Evolutionary conservation across 225 moss, liverwort and hornwort genomes (phyloP).

Genomic region (Lunularia cruciata): DNA sequence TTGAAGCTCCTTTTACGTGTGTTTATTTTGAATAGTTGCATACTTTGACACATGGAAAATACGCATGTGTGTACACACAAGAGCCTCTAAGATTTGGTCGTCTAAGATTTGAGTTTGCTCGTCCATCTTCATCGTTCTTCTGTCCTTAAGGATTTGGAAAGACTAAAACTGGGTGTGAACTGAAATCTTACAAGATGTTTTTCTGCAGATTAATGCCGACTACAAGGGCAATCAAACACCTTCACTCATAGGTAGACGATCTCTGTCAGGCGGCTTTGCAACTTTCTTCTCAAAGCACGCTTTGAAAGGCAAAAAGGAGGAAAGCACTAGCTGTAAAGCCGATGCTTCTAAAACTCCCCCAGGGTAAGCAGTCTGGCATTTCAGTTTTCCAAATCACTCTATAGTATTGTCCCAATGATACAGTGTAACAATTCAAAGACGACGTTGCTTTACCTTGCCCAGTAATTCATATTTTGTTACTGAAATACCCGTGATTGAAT

Average conservation of each 20-base stretch:
- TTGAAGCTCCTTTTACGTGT: not conserved
- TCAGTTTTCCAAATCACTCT: no score
- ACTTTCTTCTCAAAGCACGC: constrained; percentile 12
- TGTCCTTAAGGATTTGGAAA: no score
- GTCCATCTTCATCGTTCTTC: no score
- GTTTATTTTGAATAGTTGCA: no score
- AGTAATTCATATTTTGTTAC: not conserved
- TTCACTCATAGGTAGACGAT: constrained; percentile 44
- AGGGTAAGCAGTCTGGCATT: constrained; percentile 27
- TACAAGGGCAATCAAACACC: constrained; percentile 19
- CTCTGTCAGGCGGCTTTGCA: constrained; percentile 31
- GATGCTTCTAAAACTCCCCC: constrained; percentile 24
- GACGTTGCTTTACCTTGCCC: no score
- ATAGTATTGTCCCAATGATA: no score
- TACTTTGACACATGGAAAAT: no score
- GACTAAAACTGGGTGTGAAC: no score
- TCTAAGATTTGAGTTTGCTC: no score
- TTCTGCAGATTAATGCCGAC: constrained; percentile 17
- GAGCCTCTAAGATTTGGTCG: no score
- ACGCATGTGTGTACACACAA: no score
- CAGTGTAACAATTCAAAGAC: no score
- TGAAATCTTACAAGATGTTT: not conserved
- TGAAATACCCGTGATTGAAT: not conserved
- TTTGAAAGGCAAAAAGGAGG: constrained; percentile 9
- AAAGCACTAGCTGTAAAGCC: constrained; percentile 16